A percentile compares a stretch with the other conserved stretches of the same genome.
Evolutionary conservation across 1,284 basidiomycete genomes (phyloP).

Genomic region (Rhizopogon hawkerae): DNA sequence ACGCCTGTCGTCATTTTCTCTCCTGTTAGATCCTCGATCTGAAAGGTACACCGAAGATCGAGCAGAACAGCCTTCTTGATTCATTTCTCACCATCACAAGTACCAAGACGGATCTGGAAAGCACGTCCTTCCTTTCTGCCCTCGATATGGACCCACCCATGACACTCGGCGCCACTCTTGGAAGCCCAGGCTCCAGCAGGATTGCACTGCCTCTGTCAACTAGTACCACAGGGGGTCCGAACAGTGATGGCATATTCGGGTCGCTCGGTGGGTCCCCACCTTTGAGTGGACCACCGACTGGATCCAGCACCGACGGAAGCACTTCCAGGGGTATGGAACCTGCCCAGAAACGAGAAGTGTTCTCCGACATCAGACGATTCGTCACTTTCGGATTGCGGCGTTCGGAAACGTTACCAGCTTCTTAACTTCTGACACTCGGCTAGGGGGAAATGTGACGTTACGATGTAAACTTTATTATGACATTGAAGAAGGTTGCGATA

Average conservation of each 20-base stretch:
- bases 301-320: conserved; percentile 33
- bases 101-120: conserved; percentile 76
- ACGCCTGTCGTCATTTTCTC: not conserved
- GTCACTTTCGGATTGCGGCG: conserved; percentile 78
- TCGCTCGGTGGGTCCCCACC: conserved; percentile 49
- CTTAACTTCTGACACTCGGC: not conserved
- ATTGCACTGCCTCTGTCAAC: conserved; percentile 40
- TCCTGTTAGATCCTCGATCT: conserved; percentile 77
- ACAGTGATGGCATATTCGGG: conserved; percentile 41
- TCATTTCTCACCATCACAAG: conserved; percentile 87
- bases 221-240: conserved; percentile 10
- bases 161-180: conserved; percentile 37
- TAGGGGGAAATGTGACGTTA: not conserved
- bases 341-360: conserved; percentile 60
- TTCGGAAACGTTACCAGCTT: conserved; percentile 2
- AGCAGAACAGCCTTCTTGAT: conserved; percentile 87
- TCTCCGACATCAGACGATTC: conserved; percentile 77
- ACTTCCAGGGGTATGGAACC: conserved; percentile 35
- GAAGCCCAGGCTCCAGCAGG: conserved; percentile 53
- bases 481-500: not conserved
- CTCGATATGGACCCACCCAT: conserved; percentile 86
- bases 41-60: conserved; percentile 80
- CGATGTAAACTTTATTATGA: not conserved
- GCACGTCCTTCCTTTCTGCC: conserved; percentile 82
- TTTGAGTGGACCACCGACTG: conserved; percentile 46